Evolutionary conservation across 2,329 filamentous ascomycete genomes (phyloP).

Genomic region (Arthroderma uncinatum): DNA sequence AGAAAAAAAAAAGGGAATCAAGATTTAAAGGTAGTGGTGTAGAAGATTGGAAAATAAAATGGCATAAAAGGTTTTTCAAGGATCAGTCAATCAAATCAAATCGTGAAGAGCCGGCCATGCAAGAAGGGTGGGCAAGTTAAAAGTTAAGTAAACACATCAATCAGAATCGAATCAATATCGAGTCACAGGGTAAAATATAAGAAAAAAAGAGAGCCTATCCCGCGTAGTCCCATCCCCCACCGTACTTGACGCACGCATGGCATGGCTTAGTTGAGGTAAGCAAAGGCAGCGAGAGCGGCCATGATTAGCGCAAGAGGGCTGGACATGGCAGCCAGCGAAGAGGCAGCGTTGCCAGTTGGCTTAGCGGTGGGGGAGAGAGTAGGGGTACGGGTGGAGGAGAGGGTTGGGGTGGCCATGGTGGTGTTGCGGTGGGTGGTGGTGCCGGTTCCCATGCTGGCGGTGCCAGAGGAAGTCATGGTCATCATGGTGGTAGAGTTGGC

Average conservation of each 20-base stretch:
- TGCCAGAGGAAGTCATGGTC: constrained; percentile 1
- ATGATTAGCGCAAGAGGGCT: constrained; percentile 25
- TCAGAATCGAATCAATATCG: constrained; percentile 1
- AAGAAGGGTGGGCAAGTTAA: neutral
- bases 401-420: constrained; percentile 14
- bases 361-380: constrained; percentile 16
- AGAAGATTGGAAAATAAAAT: neutral
- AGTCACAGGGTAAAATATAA: neutral
- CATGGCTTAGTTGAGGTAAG: constrained; percentile 22
- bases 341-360: constrained; percentile 16
- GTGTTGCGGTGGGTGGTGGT: constrained; percentile 7
- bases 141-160: constrained; percentile 1
- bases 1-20: neutral
- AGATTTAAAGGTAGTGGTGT: neutral
- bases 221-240: too few species aligned
- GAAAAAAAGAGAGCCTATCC: neutral
- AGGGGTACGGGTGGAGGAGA: constrained; percentile 13
- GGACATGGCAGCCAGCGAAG: constrained; percentile 16
- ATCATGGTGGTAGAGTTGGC: constrained; percentile 10
- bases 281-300: constrained; percentile 25
- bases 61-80: constrained; percentile 3
- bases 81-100: constrained; percentile 2
- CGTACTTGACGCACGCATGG: too few species aligned
- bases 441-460: constrained; percentile 17
- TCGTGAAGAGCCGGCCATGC: neutral